These are phyloP conservation scores for Seiridium unicorne DNA, from an alignment of 2,329 filamentous ascomycete genomes.

Conservation along the genomic window DNA sequence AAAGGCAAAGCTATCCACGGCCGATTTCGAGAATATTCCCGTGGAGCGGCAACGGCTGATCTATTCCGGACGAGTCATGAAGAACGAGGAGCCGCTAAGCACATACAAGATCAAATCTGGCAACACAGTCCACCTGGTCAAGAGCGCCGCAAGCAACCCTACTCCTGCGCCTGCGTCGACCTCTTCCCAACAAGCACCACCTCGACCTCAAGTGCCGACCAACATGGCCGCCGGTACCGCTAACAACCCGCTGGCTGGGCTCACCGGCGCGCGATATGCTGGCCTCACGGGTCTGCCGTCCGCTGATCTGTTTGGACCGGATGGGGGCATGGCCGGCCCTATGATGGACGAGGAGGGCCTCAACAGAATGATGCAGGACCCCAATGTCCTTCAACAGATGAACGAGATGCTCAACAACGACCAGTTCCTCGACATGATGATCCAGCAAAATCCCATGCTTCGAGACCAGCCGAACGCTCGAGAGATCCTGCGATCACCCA, in stretches of 20 bases:
- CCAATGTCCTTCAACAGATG: constrained; percentile 81
- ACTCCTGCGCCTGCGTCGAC: constrained; percentile 39
- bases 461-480: constrained; percentile 72
- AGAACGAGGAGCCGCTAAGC: constrained; percentile 83
- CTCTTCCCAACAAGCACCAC: constrained; percentile 38
- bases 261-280: constrained; percentile 92
- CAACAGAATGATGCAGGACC: constrained; percentile 82
- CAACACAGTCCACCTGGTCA: constrained; percentile 95
- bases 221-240: constrained; percentile 82
- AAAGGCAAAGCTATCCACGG: constrained; percentile 80
- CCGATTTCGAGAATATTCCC: constrained; percentile 84
- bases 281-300: constrained; percentile 88
- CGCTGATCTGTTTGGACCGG: constrained; percentile 85
- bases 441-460: constrained; percentile 84
- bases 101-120: constrained; percentile 94
- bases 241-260: constrained; percentile 84
- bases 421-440: constrained; percentile 91
- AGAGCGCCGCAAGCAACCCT: constrained; percentile 87
- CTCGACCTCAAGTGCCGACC: constrained; percentile 61
- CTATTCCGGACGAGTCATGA: constrained; percentile 95
- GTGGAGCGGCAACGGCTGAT: constrained; percentile 90
- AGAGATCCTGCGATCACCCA: constrained; percentile 82
- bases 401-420: constrained; percentile 96
- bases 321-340: constrained; percentile 92
- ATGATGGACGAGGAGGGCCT: constrained; percentile 75